Evolutionary conservation across 192 early-diverging fungal genomes (phyloP), one percentile per base, ranked within the genome.

Genomic region (Phlyctochytrium arcticum): DNA sequence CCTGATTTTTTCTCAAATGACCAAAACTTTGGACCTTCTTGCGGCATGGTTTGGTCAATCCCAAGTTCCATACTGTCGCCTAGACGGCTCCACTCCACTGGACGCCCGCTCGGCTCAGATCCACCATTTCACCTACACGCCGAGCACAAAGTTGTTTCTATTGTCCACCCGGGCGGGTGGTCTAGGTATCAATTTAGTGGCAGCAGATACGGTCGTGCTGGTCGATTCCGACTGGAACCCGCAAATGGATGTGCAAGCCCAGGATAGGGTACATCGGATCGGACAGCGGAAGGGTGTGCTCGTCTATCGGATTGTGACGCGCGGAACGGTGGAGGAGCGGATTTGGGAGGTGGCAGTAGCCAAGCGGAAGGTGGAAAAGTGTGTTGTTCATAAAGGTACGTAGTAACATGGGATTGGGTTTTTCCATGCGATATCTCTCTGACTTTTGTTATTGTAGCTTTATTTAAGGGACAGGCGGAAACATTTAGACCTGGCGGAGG

Each of bases 181-280:
- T 0, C 79, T 98, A 68, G 97, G 97, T 24, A 95, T 99, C 75
- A 99, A 99, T 61, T 72, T 99, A 51, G 89, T 88, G 36, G 90
- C 92, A 0, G 95, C 97, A 0, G 95, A 98, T 62, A 98, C 95
- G 10, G 94, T 99, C n/a, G 91, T 99, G 50, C 88, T 99, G 53
- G 98, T 91, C 57, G 80, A 84, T 57, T 72, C 73, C 23, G 82
- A 84, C 71, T 96, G 94, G 91, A 98, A 99, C 65, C 96, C 95
- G n/a, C 96, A 99, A 85, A 89, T 90, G 73, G 96, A 98, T 70
- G 69, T 98, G 54, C 95, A 99, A 68, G 95, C 96, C 24, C 62
- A 67, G 60, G 95, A 97, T 73, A 88, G 96, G 36, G 94, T 91
- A 2, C 96, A 99, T 69, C 85, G 95, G 49, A 96, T 99, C 65